These are phyloP conservation scores for Handroanthus guayacan DNA, from an alignment of 257 asterid species.

Conservation along the genomic window DNA sequence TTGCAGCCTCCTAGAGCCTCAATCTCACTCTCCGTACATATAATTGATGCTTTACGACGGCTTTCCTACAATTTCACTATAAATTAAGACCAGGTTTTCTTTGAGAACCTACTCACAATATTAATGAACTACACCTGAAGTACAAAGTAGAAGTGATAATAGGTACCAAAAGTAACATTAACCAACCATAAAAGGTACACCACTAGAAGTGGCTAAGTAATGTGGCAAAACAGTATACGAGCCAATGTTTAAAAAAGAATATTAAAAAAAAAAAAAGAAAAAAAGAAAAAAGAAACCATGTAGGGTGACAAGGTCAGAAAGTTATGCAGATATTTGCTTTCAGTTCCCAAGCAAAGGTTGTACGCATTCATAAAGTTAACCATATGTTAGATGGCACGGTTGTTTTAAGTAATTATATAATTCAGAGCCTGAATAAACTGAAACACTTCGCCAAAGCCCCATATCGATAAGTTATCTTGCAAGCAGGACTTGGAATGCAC, in stretches of 20 bases:
- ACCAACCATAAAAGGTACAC: background rate
- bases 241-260: too few species aligned
- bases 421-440: constrained; percentile 30
- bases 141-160: constrained; percentile 9
- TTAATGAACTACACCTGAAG: constrained; percentile 24
- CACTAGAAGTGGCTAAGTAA: too few species aligned
- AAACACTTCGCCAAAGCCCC: background rate
- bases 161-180: background rate
- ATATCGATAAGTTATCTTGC: constrained; percentile 31
- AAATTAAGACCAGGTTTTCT: constrained; percentile 34
- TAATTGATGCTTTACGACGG: constrained; percentile 72
- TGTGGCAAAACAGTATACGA: too few species aligned
- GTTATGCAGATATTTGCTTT: constrained; percentile 2
- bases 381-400: constrained; percentile 18
- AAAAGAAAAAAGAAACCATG: too few species aligned
- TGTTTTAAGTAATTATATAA: background rate
- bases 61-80: constrained; percentile 61
- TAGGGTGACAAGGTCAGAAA: constrained; percentile 10
- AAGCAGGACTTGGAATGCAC: constrained; percentile 49
- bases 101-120: constrained; percentile 28
- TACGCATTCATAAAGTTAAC: background rate
- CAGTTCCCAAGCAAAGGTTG: constrained; percentile 22
- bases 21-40: constrained; percentile 80
- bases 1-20: constrained; percentile 68
- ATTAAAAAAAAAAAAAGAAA: background rate